Conservation (phyloP, 2,329 filamentous ascomycete species). For the Colletotrichum orbiculare region DNA sequence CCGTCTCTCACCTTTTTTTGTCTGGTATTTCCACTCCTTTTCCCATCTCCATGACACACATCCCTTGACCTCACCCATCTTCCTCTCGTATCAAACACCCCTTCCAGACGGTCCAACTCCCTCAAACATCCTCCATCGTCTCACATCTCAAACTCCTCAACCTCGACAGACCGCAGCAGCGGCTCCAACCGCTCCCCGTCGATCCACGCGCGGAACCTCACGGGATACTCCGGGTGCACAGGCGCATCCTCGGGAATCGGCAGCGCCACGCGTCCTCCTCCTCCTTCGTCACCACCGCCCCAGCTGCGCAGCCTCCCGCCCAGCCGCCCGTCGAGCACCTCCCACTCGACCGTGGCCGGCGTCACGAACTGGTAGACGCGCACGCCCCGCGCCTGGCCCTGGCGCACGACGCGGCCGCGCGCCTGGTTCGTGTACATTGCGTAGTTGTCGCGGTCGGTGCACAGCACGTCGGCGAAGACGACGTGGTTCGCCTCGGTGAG, state of each 20-base stretch:
- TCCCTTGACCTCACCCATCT: too few relatives aligned
- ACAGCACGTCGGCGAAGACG: slow-evolving; percentile 52
- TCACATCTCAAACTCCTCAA: slow-evolving; percentile 23
- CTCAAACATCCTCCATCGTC: neutral
- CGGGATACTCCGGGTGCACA: slow-evolving; percentile 1
- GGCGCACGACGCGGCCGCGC: slow-evolving; percentile 50
- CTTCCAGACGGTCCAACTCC: too few relatives aligned
- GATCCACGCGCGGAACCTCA: slow-evolving; percentile 11
- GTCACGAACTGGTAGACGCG: slow-evolving; percentile 53
- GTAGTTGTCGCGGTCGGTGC: slow-evolving; percentile 45
- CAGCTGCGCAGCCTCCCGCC: slow-evolving; percentile 5
- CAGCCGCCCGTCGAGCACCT: slow-evolving; percentile 43
- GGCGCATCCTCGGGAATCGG: slow-evolving; percentile 3
- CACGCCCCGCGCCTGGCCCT: slow-evolving; percentile 52
- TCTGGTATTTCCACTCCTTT: too few relatives aligned
- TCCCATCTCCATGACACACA: too few relatives aligned
- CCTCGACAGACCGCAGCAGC: slow-evolving; percentile 26
- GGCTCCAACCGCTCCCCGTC: neutral
- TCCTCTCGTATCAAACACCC: too few relatives aligned
- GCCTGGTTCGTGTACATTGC: slow-evolving; percentile 53
- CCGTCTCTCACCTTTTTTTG: too few relatives aligned
- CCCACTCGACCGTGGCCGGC: slow-evolving; percentile 53
- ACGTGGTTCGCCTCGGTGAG: slow-evolving; percentile 55
- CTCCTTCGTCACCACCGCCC: neutral
- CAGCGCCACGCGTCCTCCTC: neutral